Evolutionary conservation across 805 yeast genomes (phyloP).

Genomic region (Teunomyces tritomae): DNA sequence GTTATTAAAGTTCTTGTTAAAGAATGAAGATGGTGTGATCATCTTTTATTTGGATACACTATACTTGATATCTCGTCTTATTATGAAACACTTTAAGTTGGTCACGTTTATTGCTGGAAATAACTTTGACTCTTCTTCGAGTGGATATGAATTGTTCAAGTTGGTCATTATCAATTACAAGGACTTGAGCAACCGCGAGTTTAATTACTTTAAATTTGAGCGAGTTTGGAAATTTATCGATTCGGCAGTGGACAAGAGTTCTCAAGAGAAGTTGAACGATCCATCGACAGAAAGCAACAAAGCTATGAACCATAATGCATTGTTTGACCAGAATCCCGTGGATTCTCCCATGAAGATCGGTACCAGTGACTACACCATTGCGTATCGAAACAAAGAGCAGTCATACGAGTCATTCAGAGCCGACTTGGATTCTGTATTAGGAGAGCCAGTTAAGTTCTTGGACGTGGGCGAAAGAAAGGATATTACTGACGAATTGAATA

Average conservation of each 20-base stretch:
- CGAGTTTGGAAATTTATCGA: constrained; percentile 37
- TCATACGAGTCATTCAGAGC: constrained; percentile 23
- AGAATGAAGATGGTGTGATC: constrained; percentile 39
- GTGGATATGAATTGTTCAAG: constrained; percentile 36
- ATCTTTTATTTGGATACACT: constrained; percentile 43
- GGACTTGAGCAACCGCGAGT: constrained; percentile 33
- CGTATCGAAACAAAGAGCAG: constrained; percentile 13
- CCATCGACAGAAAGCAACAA: constrained; percentile 4
- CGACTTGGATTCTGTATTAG: constrained; percentile 24
- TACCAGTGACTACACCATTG: constrained; percentile 14
- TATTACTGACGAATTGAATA: constrained; percentile 9
- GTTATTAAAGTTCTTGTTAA: constrained; percentile 30
- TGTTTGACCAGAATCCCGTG: constrained; percentile 16
- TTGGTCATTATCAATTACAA: constrained; percentile 31
- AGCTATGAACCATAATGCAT: background rate
- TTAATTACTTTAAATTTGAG: constrained; percentile 29
- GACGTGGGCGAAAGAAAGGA: constrained; percentile 16
- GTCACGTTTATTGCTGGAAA: constrained; percentile 33
- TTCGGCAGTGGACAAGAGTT: constrained; percentile 19
- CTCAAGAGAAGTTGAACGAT: background rate
- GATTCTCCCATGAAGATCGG: constrained; percentile 38
- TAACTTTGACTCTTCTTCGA: constrained; percentile 22
- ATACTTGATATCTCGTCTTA: constrained; percentile 30
- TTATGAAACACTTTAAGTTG: constrained; percentile 31
- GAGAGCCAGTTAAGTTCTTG: constrained; percentile 8